These are phyloP conservation scores for Rhodotorula sp. DNA, from an alignment of 1,284 basidiomycete genomes.

Conservation along the genomic window DNA sequence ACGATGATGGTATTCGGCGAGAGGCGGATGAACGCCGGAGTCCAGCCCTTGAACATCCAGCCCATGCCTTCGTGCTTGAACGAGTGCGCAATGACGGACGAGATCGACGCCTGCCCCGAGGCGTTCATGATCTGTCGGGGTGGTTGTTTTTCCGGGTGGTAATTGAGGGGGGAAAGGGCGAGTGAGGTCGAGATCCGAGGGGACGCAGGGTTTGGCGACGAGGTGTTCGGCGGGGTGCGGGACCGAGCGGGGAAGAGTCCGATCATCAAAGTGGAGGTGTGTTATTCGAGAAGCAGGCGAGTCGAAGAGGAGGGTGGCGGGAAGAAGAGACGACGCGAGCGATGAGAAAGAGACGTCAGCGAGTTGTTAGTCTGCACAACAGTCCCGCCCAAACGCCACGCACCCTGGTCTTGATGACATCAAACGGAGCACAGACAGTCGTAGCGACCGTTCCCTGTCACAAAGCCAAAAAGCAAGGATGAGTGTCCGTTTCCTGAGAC, in stretches of 20 bases:
- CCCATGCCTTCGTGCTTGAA: constrained; percentile 74
- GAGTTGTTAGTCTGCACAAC: neutral
- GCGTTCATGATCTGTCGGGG: constrained; percentile 85
- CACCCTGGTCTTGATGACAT: constrained; percentile 72
- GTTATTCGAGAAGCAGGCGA: too few relatives aligned
- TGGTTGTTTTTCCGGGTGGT: neutral
- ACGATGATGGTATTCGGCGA: constrained; percentile 43
- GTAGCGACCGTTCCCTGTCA: constrained; percentile 80
- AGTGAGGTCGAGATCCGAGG: neutral
- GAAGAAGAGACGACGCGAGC: neutral
- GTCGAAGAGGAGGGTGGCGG: too few relatives aligned
- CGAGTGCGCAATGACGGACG: constrained; percentile 67
- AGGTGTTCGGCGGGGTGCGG: neutral
- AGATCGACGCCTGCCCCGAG: constrained; percentile 59
- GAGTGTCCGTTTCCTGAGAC: neutral
- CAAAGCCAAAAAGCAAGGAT: neutral
- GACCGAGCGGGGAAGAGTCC: neutral
- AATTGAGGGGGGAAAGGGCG: neutral
- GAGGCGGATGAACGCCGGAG: constrained; percentile 46
- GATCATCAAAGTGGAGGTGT: too few relatives aligned
- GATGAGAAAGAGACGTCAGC: neutral
- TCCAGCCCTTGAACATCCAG: constrained; percentile 83
- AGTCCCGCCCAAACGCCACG: neutral
- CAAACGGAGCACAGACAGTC: constrained; percentile 88
- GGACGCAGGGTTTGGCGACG: neutral